Evolutionary conservation across 768 basidiomycete genomes (phyloP).

Genomic region (Porpolomopsis calyptriformis): DNA sequence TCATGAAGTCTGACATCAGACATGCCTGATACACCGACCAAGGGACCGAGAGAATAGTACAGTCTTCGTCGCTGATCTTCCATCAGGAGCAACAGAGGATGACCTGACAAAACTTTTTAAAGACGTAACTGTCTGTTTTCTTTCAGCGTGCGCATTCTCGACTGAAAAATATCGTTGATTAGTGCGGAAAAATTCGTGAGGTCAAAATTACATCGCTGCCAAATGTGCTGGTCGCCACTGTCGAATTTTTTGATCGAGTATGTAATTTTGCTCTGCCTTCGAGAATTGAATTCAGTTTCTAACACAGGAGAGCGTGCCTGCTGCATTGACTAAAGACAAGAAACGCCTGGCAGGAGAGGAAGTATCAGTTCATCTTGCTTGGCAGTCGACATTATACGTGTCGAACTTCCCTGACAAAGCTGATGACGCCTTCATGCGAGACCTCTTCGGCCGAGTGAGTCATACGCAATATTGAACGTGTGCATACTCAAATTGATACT

Average conservation of each 20-base stretch:
- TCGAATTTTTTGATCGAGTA: slow-evolving; percentile 74
- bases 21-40: slow-evolving; percentile 1
- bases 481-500: slow-evolving; percentile 4
- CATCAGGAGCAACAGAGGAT: slow-evolving; percentile 43
- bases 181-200: slow-evolving; percentile 88
- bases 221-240: slow-evolving; percentile 60
- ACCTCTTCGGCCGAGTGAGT: slow-evolving; percentile 68
- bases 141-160: neutral
- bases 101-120: slow-evolving; percentile 70
- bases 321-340: slow-evolving; percentile 90
- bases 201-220: slow-evolving; percentile 62
- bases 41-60: slow-evolving; percentile 96
- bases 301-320: slow-evolving; percentile 65
- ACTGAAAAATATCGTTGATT: neutral
- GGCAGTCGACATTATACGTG: slow-evolving; percentile 90
- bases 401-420: slow-evolving; percentile 87
- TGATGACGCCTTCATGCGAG: slow-evolving; percentile 67
- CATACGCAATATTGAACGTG: neutral
- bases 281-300: slow-evolving; percentile 5
- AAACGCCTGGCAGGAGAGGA: slow-evolving; percentile 71
- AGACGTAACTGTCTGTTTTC: slow-evolving; percentile 46
- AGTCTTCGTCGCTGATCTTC: slow-evolving; percentile 74
- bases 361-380: slow-evolving; percentile 78
- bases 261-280: slow-evolving; percentile 11
- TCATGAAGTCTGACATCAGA: neutral